A percentile compares a stretch with the other conserved stretches of the same genome.
phyloP scores from a whole-genome alignment of 1,139 yeast species.

The Magnusiomyces starmeri region DNA sequence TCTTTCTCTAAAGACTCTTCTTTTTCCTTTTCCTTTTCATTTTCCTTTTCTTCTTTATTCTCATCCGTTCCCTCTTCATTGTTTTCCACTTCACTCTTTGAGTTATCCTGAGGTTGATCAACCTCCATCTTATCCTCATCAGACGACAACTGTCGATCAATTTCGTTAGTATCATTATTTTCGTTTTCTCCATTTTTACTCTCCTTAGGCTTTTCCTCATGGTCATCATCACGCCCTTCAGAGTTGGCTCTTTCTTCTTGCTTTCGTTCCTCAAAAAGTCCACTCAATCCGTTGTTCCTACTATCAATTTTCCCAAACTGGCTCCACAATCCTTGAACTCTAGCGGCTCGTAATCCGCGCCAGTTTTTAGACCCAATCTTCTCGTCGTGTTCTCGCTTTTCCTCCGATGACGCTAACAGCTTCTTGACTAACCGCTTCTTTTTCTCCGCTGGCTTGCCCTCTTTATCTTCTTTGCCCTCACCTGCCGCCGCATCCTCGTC shows the following conservation, averaged over 20 bases:
- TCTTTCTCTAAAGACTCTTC: not conserved
- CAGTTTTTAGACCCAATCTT: constrained; percentile 26
- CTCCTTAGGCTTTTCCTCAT: not conserved
- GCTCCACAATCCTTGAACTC: constrained; percentile 30
- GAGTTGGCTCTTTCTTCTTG: not conserved
- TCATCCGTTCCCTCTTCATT: not conserved
- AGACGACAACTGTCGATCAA: too few relatives aligned
- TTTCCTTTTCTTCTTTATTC: not conserved
- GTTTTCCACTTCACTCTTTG: too few relatives aligned
- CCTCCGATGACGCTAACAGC: constrained; percentile 8
- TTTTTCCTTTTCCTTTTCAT: not conserved
- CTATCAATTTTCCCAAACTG: constrained; percentile 25
- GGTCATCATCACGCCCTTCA: not conserved
- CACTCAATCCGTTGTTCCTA: constrained; percentile 24
- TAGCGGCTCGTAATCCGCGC: constrained; percentile 33
- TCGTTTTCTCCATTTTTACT: not conserved
- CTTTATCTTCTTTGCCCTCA: constrained; percentile 8
- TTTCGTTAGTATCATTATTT: too few relatives aligned
- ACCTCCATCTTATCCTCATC: too few relatives aligned
- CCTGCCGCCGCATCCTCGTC: too few relatives aligned
- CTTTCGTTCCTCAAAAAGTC: constrained; percentile 20
- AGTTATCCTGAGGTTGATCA: too few relatives aligned
- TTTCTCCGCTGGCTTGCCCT: constrained; percentile 7
- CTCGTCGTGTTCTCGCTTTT: constrained; percentile 14
- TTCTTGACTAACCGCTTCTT: constrained; percentile 1